A percentile compares a stretch with the other conserved stretches of the same genome.
phyloP scores from a whole-genome alignment of 768 basidiomycete species.

The Artomyces pyxidatus region DNA sequence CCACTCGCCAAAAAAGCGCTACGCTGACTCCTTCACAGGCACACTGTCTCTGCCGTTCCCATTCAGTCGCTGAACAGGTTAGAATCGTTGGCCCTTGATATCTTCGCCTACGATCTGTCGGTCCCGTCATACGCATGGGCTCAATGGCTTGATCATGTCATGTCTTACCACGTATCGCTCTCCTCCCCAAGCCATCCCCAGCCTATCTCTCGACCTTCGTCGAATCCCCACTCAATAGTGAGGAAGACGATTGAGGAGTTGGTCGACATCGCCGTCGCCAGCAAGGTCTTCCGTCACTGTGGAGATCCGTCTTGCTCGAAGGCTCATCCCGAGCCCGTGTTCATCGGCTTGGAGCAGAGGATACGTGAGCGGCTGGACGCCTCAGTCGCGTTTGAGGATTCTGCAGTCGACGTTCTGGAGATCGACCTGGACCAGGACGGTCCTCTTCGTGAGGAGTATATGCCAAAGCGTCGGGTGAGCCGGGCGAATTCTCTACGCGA shows the following conservation, averaged over 20 bases:
- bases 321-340: constrained; percentile 51
- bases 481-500: constrained; percentile 22
- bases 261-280: constrained; percentile 37
- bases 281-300: constrained; percentile 5
- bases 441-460: constrained; percentile 72
- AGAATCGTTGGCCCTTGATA: constrained; percentile 62
- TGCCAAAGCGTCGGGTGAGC: constrained; percentile 60
- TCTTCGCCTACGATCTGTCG: constrained; percentile 64
- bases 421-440: constrained; percentile 82
- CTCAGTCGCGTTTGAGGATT: constrained; percentile 24
- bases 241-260: constrained; percentile 66
- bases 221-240: constrained; percentile 62
- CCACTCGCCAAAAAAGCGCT: neutral
- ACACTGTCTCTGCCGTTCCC: constrained; percentile 72
- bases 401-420: constrained; percentile 41
- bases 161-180: constrained; percentile 57
- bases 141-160: constrained; percentile 60
- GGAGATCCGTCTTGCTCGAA: constrained; percentile 17
- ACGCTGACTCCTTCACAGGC: constrained; percentile 36
- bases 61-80: constrained; percentile 61
- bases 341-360: constrained; percentile 64
- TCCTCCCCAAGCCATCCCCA: constrained; percentile 54
- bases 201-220: constrained; percentile 71
- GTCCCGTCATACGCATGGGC: constrained; percentile 59
- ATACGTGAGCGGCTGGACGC: constrained; percentile 43